Evolutionary conservation across 2,329 filamentous ascomycete genomes (phyloP), one percentile per base, ranked within the genome.

Genomic region (Phialocephala sp.): DNA sequence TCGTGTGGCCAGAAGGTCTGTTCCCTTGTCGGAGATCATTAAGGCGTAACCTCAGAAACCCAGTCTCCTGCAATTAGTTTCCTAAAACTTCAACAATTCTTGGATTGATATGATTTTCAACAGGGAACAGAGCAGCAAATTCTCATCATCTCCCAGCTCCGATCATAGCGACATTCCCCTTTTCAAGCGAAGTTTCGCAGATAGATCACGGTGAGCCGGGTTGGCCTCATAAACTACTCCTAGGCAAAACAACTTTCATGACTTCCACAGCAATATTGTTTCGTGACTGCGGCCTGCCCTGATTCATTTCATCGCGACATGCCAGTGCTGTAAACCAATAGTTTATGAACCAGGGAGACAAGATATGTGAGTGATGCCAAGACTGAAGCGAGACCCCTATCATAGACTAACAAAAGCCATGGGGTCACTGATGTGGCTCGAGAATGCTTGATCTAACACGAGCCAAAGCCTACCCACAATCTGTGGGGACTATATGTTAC

Each of bases 321-420:
- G 27, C 27, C 27, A 32, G 15, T 43, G 15, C 41, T 43, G 18
- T 43, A n/a, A 18, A 4, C 12, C 2, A 8, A 18, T 43, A 15
- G 41, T 18, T 43, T 15, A 4, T 43, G 12, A 14, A 18, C 41
- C 27, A 32, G 27, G 3, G 27, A 32, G 27, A 32, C 27, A 32
- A 32, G 27, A 32, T 32, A 6, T 6, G 6, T 32, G 3, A 20
- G 18, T 14, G 8, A 8, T 22, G 45, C 45, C 45, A 50, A 50
- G 45, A 22, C 45, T 50, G 18, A 50, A 24, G n/a, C 45, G 45
- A 50, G 45, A 22, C 45, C 45, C 45, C 45, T 50, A 50, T 24
- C 45, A 2, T 6, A n/a, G 8, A 24, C n/a, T 3, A 20, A 20
- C 18, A 20, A 20, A 45, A 20, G 18, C 3, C 43, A 4, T 45